Conservation (phyloP, 176 grass and related monocot species). For the Avena insularis region DNA sequence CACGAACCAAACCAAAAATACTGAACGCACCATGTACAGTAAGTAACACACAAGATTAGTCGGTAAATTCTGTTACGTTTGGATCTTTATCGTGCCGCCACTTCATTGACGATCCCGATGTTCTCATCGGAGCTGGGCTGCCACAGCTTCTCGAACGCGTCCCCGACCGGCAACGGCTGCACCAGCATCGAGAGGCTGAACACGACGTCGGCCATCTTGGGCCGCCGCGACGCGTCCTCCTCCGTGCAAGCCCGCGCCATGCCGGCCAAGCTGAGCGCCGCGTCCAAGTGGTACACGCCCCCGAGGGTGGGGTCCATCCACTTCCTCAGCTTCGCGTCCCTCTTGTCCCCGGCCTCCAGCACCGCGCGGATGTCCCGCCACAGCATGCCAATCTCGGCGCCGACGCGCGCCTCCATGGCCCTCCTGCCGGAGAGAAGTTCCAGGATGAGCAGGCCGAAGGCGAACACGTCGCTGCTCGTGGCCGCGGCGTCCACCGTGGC, state of each 20-base stretch:
- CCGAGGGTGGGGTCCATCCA: slow-evolving; percentile 70
- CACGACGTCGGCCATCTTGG: slow-evolving; percentile 62
- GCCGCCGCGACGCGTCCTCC: slow-evolving; percentile 55
- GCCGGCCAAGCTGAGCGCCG: slow-evolving; percentile 49
- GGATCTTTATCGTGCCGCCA: slow-evolving; percentile 41
- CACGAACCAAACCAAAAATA: background rate
- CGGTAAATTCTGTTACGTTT: background rate
- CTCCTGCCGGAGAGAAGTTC: slow-evolving; percentile 64
- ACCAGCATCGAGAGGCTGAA: slow-evolving; percentile 61
- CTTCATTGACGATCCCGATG: slow-evolving; percentile 43
- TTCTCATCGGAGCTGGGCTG: slow-evolving; percentile 56
- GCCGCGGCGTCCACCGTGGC: slow-evolving; percentile 26
- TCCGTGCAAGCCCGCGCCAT: slow-evolving; percentile 73
- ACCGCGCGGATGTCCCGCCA: slow-evolving; percentile 59
- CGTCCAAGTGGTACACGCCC: slow-evolving; percentile 46
- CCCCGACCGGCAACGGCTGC: slow-evolving; percentile 36
- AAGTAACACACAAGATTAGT: background rate
- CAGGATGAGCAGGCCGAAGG: slow-evolving; percentile 54
- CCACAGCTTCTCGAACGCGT: slow-evolving; percentile 58
- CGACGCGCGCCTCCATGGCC: slow-evolving; percentile 50
- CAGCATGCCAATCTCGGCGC: slow-evolving; percentile 50
- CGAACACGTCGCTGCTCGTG: slow-evolving; percentile 59
- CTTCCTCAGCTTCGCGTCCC: slow-evolving; percentile 48
- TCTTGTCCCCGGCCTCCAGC: slow-evolving; percentile 53
- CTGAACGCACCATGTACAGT: background rate